Conservation (phyloP, 1,139 yeast species). For the Yamadazyma pseudoaaseri region DNA sequence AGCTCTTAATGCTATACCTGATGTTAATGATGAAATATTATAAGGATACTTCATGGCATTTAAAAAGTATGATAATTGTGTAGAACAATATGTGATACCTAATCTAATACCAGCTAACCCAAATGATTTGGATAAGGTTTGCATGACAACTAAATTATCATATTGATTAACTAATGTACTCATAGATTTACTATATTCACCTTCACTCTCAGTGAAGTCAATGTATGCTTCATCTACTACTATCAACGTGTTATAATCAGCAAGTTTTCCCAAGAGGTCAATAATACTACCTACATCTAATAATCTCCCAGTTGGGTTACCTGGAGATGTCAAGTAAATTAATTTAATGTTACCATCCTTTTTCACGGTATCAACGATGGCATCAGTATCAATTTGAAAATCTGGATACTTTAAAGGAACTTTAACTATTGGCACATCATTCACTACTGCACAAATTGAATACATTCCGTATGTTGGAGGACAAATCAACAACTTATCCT, state of each 20-base stretch:
- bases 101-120: conserved; percentile 94
- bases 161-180: conserved; percentile 80
- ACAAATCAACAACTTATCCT: conserved; percentile 77
- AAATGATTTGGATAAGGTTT: conserved; percentile 90
- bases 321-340: conserved; percentile 93
- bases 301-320: conserved; percentile 86
- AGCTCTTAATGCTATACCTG: conserved; percentile 75
- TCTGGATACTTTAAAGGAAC: conserved; percentile 61
- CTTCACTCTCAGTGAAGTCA: conserved; percentile 59
- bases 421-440: conserved; percentile 74
- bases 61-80: conserved; percentile 60
- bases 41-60: conserved; percentile 96
- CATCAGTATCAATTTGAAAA: conserved; percentile 65
- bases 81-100: conserved; percentile 72
- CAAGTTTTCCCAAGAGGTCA: conserved; percentile 47
- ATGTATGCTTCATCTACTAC: conserved; percentile 95
- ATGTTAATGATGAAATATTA: conserved; percentile 81
- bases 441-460: conserved; percentile 82
- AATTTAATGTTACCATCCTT: conserved; percentile 66
- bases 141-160: conserved; percentile 84
- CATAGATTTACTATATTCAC: conserved; percentile 50
- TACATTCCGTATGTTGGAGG: conserved; percentile 99
- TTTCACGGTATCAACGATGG: conserved; percentile 51
- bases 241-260: conserved; percentile 70
- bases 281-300: conserved; percentile 51